phyloP scores from a whole-genome alignment of 2,329 filamentous ascomycete genomes.

The Polytolypa hystricis region DNA sequence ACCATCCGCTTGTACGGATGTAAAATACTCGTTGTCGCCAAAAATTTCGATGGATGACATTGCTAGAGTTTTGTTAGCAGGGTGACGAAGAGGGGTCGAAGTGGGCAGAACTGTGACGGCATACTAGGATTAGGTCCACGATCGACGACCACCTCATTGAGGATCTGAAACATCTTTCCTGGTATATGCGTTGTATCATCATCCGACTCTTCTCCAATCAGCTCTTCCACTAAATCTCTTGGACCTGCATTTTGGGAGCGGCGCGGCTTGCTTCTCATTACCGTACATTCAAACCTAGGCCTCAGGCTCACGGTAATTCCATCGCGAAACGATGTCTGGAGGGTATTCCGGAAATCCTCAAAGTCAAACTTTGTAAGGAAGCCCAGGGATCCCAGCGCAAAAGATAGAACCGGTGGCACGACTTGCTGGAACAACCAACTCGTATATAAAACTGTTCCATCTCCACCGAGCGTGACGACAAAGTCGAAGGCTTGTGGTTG shows the following conservation, averaged over 20 bases:
- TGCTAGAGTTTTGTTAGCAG: slow-evolving; percentile 38
- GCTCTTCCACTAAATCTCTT: slow-evolving; percentile 73
- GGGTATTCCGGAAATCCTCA: slow-evolving; percentile 55
- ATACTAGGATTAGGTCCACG: slow-evolving; percentile 83
- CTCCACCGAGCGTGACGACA: slow-evolving; percentile 79
- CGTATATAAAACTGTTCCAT: slow-evolving; percentile 93
- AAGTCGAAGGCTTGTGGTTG: slow-evolving; percentile 88
- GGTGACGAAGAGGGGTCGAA: neutral
- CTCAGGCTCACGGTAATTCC: slow-evolving; percentile 83
- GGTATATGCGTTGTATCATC: slow-evolving; percentile 77
- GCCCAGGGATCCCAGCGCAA: slow-evolving; percentile 80
- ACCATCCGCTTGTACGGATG: slow-evolving; percentile 87
- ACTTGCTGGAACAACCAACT: slow-evolving; percentile 96
- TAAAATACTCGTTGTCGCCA: slow-evolving; percentile 78
- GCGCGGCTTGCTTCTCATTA: slow-evolving; percentile 58
- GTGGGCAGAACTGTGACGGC: slow-evolving; percentile 24
- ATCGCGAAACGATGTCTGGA: slow-evolving; percentile 62
- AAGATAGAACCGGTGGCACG: slow-evolving; percentile 85
- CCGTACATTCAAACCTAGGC: slow-evolving; percentile 80
- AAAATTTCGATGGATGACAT: slow-evolving; percentile 91
- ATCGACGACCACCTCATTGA: slow-evolving; percentile 96
- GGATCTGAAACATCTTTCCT: slow-evolving; percentile 73
- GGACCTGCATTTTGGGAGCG: slow-evolving; percentile 21
- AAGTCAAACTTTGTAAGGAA: slow-evolving; percentile 98
- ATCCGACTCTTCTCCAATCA: slow-evolving; percentile 76